These are phyloP conservation scores for Vitis hybrid DNA, from an alignment of 177 flowering plant genomes.

Conservation along the genomic window DNA sequence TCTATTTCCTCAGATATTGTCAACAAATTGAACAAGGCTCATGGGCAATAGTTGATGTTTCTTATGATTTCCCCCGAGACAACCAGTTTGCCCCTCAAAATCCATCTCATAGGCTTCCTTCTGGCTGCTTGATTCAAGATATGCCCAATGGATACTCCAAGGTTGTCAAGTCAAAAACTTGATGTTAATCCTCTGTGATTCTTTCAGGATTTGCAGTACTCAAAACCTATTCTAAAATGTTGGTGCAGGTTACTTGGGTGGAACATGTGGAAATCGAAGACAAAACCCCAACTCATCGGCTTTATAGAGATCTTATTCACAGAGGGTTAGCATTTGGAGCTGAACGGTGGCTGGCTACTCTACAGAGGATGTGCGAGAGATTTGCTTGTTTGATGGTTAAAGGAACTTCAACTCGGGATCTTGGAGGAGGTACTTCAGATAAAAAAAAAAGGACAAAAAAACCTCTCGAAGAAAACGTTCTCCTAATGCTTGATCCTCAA, in stretches of 20 bases:
- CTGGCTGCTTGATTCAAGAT: constrained; percentile 87
- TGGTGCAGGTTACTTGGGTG: constrained; percentile 70
- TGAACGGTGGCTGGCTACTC: constrained; percentile 71
- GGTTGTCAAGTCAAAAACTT: constrained; percentile 30
- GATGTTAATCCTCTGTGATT: too few species aligned
- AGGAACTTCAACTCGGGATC: constrained; percentile 47
- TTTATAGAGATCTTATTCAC: constrained; percentile 55
- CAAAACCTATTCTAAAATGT: constrained; percentile 9
- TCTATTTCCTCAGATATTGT: constrained; percentile 70
- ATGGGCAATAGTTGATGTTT: constrained; percentile 78
- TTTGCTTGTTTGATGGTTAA: constrained; percentile 57
- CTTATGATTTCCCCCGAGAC: constrained; percentile 50
- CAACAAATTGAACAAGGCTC: constrained; percentile 74
- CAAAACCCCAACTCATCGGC: constrained; percentile 41
- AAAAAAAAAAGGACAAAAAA: too few species aligned
- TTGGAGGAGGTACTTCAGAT: constrained; percentile 59
- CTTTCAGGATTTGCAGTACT: background rate
- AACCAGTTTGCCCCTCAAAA: constrained; percentile 41
- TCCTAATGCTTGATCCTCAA: background rate
- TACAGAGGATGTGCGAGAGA: constrained; percentile 81
- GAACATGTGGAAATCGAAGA: constrained; percentile 86
- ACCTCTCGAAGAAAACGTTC: too few species aligned
- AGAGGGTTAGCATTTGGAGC: constrained; percentile 86
- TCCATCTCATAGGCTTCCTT: constrained; percentile 59
- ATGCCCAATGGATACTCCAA: constrained; percentile 83